Evolutionary conservation across 768 basidiomycete genomes (phyloP).

Genomic region (Russula griseocarnosa): DNA sequence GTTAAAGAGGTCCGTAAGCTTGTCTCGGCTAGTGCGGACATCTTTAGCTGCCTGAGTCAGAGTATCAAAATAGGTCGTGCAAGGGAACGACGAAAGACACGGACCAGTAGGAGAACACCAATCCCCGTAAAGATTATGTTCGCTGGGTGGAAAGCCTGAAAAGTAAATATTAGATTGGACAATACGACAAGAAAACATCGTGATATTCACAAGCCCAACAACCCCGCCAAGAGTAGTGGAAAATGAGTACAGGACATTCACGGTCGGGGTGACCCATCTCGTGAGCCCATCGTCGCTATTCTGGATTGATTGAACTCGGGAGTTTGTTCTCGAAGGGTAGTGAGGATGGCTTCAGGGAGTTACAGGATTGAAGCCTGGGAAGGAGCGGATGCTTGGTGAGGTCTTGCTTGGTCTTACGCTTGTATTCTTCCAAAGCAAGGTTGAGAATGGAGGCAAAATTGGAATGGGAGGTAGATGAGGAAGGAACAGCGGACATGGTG

Average conservation of each 20-base stretch:
- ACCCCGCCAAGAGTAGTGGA: not conserved
- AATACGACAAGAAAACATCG: not conserved
- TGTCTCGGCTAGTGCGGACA: not conserved
- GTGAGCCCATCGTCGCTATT: not conserved
- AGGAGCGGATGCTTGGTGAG: not conserved
- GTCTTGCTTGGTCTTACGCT: not conserved
- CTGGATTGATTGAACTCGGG: not conserved
- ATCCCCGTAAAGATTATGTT: not conserved
- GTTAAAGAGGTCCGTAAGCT: not conserved
- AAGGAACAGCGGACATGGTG: not conserved
- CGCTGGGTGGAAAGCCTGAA: not conserved
- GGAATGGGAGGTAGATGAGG: not conserved
- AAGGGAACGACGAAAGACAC: not conserved
- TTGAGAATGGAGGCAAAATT: not conserved
- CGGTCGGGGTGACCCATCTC: not conserved
- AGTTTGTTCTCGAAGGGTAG: not conserved
- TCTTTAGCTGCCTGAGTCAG: not conserved
- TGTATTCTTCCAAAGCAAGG: not conserved
- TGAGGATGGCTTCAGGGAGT: not conserved
- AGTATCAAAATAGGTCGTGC: not conserved
- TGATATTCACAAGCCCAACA: not conserved
- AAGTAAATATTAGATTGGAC: not conserved
- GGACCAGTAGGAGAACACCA: not conserved
- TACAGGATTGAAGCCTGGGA: not conserved
- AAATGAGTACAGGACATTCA: not conserved